Evolutionary conservation across 2,329 filamentous ascomycete genomes (phyloP).

Genomic region (Trichoderma breve): DNA sequence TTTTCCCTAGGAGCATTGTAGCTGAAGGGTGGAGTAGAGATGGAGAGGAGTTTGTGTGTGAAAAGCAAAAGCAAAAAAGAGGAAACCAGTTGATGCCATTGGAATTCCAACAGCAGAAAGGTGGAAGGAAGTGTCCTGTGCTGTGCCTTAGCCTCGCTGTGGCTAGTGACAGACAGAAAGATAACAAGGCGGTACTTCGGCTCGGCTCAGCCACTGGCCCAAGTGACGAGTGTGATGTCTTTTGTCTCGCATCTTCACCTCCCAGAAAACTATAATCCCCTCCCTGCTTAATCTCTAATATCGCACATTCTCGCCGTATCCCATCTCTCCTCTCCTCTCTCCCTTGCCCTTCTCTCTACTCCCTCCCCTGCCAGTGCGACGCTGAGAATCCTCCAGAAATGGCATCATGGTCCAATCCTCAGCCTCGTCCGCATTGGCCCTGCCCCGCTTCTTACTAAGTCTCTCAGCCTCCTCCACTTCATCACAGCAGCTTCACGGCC

Average conservation of each 20-base stretch:
- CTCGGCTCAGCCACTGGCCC: background rate
- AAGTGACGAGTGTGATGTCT: background rate
- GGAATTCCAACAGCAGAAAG: background rate
- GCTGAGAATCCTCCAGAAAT: background rate
- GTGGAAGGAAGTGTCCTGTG: background rate
- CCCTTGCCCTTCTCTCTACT: no score
- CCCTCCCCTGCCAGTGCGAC: background rate
- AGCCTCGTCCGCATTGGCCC: constrained; percentile 5
- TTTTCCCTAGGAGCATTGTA: background rate
- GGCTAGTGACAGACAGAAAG: background rate
- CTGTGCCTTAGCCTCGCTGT: background rate
- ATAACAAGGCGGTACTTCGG: background rate
- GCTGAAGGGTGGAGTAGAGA: background rate
- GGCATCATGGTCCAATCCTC: constrained; percentile 1
- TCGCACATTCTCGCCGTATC: background rate
- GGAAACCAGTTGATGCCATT: background rate
- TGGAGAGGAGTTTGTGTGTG: background rate
- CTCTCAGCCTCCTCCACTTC: constrained; percentile 12
- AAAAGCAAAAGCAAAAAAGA: no score
- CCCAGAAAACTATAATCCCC: background rate
- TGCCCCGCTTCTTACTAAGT: constrained; percentile 19
- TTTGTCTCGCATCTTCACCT: background rate
- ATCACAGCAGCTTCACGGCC: constrained; percentile 6
- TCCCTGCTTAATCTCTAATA: background rate
- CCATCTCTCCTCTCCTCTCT: background rate